Percentiles rank a stretch among this genome's conserved stretches.
Conservation (phyloP, 108 stramenopile species). For the Cyclotella atomus region DNA sequence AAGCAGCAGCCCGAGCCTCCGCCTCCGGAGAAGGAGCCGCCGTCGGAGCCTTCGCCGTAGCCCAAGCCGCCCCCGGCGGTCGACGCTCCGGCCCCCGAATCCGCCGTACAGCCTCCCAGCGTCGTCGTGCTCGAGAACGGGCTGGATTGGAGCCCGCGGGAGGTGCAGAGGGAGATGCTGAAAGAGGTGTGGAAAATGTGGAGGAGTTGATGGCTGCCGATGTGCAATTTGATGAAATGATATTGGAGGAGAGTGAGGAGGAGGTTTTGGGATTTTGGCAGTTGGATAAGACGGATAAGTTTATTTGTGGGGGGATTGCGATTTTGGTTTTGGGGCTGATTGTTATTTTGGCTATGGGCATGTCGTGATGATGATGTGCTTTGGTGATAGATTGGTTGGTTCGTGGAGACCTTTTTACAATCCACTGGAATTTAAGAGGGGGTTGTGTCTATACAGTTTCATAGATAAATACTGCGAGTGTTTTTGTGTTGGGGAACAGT, state of each 20-base stretch:
- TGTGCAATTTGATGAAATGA: conserved; percentile 39
- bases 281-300: conserved; percentile 42
- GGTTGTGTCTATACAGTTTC: too few relatives aligned
- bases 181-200: conserved; percentile 10
- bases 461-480: too few relatives aligned
- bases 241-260: conserved; percentile 22
- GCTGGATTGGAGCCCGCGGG: conserved; percentile 28
- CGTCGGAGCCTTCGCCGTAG: conserved; percentile 46
- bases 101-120: conserved; percentile 29
- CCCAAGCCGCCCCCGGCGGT: conserved; percentile 39
- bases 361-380: conserved; percentile 28
- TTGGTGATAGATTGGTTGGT: too few relatives aligned
- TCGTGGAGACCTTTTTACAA: too few relatives aligned
- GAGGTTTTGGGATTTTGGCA: conserved; percentile 45
- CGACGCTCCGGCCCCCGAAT: conserved; percentile 23
- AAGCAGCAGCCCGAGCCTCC: conserved; percentile 22
- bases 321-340: conserved; percentile 33
- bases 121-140: conserved; percentile 30
- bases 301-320: conserved; percentile 43
- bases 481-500: too few relatives aligned
- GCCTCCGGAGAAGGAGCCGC: conserved; percentile 21
- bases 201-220: conserved; percentile 37
- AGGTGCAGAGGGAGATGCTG: not conserved
- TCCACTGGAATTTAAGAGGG: too few relatives aligned
- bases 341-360: conserved; percentile 40